phyloP scores from a whole-genome alignment of 441 rosid species.

The Brassica balearica region DNA sequence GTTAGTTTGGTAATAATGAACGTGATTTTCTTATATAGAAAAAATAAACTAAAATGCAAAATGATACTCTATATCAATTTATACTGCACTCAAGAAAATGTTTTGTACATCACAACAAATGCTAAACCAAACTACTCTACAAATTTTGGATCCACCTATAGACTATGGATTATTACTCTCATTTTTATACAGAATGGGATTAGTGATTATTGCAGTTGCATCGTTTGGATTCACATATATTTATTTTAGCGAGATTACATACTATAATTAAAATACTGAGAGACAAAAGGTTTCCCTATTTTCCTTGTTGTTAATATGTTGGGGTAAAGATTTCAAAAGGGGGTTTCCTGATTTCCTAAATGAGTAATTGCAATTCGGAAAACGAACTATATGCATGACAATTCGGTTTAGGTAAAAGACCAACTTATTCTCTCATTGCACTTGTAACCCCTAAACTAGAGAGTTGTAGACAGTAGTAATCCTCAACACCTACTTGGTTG shows the following conservation, averaged over 20 bases:
- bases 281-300: not conserved
- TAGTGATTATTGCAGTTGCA: slow-evolving; percentile 14
- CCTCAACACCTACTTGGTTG: slow-evolving; percentile 68
- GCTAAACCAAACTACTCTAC: not conserved
- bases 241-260: not conserved
- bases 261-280: not conserved
- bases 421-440: slow-evolving; percentile 37
- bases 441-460: slow-evolving; percentile 29
- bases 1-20: not conserved
- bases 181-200: not conserved
- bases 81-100: not conserved
- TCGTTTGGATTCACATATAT: not conserved
- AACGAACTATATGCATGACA: slow-evolving; percentile 29
- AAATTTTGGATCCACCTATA: not conserved
- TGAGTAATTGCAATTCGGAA: not conserved
- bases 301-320: slow-evolving; percentile 32
- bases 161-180: not conserved
- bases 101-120: slow-evolving; percentile 1
- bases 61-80: not conserved
- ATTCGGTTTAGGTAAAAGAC: slow-evolving; percentile 40
- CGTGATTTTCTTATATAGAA: not conserved
- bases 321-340: slow-evolving; percentile 14
- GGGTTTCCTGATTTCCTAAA: slow-evolving; percentile 19
- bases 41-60: not conserved
- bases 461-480: slow-evolving; percentile 50